These are phyloP conservation scores for Fusarium domesticum DNA, from an alignment of 2,329 filamentous ascomycete species.

Conservation along the genomic window DNA sequence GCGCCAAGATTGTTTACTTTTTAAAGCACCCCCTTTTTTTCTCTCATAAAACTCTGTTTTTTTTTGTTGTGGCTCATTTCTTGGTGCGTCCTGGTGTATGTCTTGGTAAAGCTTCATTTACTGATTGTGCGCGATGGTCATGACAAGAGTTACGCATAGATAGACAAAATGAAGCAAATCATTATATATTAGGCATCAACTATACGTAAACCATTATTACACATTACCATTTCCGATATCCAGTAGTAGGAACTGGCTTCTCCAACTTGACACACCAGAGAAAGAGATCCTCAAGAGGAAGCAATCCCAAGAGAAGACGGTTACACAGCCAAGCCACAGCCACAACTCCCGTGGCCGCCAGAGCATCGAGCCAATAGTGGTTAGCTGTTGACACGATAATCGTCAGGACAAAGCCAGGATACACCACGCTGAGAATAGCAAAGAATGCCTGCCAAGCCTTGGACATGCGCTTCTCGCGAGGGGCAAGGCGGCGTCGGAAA, in stretches of 20 bases:
- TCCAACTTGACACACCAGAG: constrained; percentile 60
- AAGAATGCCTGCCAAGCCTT: constrained; percentile 31
- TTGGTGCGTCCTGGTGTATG: too few relatives aligned
- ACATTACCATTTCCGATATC: constrained; percentile 15
- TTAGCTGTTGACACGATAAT: constrained; percentile 62
- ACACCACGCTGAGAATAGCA: constrained; percentile 43
- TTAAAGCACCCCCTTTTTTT: too few relatives aligned
- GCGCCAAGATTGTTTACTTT: too few relatives aligned
- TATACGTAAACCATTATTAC: neutral
- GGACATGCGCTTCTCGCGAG: constrained; percentile 29
- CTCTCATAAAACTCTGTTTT: too few relatives aligned
- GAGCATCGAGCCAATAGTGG: constrained; percentile 63
- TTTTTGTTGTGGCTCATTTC: too few relatives aligned
- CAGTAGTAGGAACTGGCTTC: constrained; percentile 57
- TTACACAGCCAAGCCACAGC: constrained; percentile 55
- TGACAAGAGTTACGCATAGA: too few relatives aligned
- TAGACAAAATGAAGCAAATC: too few relatives aligned
- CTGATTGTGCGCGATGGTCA: too few relatives aligned
- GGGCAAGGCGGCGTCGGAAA: constrained; percentile 34
- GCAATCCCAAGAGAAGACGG: constrained; percentile 53
- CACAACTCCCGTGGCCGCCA: constrained; percentile 61
- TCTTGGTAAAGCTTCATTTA: too few relatives aligned
- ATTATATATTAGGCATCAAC: too few relatives aligned
- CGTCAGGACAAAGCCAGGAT: constrained; percentile 52
- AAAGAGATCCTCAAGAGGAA: constrained; percentile 64